phyloP scores from a whole-genome alignment of 208 protist genomes.

The Leishmania martiniquensis region DNA sequence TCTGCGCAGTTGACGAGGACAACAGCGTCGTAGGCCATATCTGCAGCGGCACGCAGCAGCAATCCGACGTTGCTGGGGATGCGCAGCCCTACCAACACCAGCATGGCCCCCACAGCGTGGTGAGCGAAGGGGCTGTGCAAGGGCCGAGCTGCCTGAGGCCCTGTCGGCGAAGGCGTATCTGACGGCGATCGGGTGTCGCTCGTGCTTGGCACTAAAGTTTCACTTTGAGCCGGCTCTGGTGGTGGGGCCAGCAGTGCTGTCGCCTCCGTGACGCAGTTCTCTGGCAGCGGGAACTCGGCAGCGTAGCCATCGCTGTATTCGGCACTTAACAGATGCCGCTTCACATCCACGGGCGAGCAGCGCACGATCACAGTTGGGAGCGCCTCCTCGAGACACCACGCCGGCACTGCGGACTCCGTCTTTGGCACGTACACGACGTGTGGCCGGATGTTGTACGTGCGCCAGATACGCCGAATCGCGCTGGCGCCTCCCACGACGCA shows the following conservation, averaged over 20 bases:
- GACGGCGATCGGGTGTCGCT: neutral
- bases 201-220: neutral
- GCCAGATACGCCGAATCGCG: slow-evolving; percentile 76
- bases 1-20: slow-evolving; percentile 79
- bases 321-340: slow-evolving; percentile 73
- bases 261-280: slow-evolving; percentile 14
- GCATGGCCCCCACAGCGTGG: slow-evolving; percentile 49
- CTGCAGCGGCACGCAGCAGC: slow-evolving; percentile 73
- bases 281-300: slow-evolving; percentile 70
- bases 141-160: neutral
- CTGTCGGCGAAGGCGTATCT: neutral
- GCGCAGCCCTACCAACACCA: slow-evolving; percentile 79
- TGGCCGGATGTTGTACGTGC: slow-evolving; percentile 64
- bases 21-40: slow-evolving; percentile 75
- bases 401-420: slow-evolving; percentile 48
- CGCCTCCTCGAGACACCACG: slow-evolving; percentile 64
- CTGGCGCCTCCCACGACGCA: slow-evolving; percentile 82
- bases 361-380: slow-evolving; percentile 77
- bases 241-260: slow-evolving; percentile 8
- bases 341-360: slow-evolving; percentile 67
- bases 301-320: slow-evolving; percentile 82
- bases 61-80: slow-evolving; percentile 86
- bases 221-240: neutral
- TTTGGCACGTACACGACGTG: slow-evolving; percentile 84
- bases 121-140: slow-evolving; percentile 5